Percentiles rank a stretch among this genome's conserved stretches.
These are phyloP conservation scores for Cryptosporidium felis DNA, from an alignment of 169 alveolate species.

Conservation along the genomic window DNA sequence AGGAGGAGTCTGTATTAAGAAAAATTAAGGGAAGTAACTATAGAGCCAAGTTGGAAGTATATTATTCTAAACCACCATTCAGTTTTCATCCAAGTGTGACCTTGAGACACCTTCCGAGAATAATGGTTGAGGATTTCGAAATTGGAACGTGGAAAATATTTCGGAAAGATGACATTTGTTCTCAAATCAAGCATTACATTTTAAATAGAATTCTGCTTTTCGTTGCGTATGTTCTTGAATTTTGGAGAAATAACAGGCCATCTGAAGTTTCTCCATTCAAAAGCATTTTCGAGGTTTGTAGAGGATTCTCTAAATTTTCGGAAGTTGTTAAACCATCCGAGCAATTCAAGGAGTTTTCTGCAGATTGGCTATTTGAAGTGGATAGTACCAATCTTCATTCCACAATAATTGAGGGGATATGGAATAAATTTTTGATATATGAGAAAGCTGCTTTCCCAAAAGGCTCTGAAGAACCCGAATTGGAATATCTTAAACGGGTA, in stretches of 20 bases:
- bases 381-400: not conserved
- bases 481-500: constrained; percentile 6
- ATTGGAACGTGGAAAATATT: constrained; percentile 13
- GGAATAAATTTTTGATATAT: constrained; percentile 44
- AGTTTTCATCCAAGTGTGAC: not conserved
- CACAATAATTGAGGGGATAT: constrained; percentile 7
- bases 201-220: constrained; percentile 43
- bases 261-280: constrained; percentile 31
- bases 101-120: constrained; percentile 19
- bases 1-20: constrained; percentile 27
- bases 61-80: constrained; percentile 52
- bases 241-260: constrained; percentile 18
- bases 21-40: not conserved
- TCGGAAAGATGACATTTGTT: not conserved
- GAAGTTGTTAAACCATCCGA: not conserved
- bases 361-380: constrained; percentile 10
- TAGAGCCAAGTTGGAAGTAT: not conserved
- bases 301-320: not conserved
- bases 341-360: not conserved
- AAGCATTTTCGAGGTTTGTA: constrained; percentile 24
- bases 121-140: not conserved
- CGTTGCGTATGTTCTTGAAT: constrained; percentile 33
- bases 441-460: constrained; percentile 55
- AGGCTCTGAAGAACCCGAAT: constrained; percentile 37
- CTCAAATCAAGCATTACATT: not conserved